A percentile compares a stretch with the other conserved stretches of the same genome.
Evolutionary conservation across 306 rosid genomes (phyloP).

Genomic region (Arachis stenosperma): DNA sequence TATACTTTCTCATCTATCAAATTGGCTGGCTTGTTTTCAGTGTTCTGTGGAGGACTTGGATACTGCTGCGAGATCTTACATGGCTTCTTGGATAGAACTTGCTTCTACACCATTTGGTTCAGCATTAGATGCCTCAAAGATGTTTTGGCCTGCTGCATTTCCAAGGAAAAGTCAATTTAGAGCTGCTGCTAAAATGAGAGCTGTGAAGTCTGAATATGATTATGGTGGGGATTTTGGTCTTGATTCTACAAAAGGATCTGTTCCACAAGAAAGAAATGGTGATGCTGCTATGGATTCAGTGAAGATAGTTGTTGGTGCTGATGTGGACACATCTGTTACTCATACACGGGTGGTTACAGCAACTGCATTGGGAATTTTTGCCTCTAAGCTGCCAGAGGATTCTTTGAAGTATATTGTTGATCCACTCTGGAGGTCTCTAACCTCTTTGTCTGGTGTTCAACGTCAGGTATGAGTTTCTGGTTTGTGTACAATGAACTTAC

Average conservation of each 20-base stretch:
- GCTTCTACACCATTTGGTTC: conserved; percentile 93
- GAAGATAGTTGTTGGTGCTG: conserved; percentile 91
- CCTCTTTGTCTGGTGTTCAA: conserved; percentile 80
- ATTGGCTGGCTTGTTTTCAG: conserved; percentile 43
- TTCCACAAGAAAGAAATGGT: conserved; percentile 70
- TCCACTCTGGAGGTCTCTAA: conserved; percentile 75
- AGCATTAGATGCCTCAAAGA: conserved; percentile 78
- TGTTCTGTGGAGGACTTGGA: conserved; percentile 78
- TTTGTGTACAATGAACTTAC: conserved; percentile 11
- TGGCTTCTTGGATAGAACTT: conserved; percentile 85
- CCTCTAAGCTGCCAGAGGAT: conserved; percentile 68
- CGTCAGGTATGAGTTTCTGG: conserved; percentile 72
- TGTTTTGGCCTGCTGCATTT: conserved; percentile 94
- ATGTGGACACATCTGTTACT: conserved; percentile 79
- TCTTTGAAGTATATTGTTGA: conserved; percentile 63
- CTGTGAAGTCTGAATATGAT: conserved; percentile 80
- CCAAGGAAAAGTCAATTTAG: conserved; percentile 92
- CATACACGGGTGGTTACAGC: conserved; percentile 91
- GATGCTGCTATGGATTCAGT: conserved; percentile 64
- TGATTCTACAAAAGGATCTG: conserved; percentile 56
- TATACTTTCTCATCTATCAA: conserved; percentile 26
- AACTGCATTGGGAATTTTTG: conserved; percentile 81
- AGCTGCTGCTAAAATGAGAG: conserved; percentile 99
- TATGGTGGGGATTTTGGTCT: conserved; percentile 54
- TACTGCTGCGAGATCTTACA: conserved; percentile 60